Evolutionary conservation across 192 early-diverging fungal genomes (phyloP).

Genomic region (Backusella sp.): DNA sequence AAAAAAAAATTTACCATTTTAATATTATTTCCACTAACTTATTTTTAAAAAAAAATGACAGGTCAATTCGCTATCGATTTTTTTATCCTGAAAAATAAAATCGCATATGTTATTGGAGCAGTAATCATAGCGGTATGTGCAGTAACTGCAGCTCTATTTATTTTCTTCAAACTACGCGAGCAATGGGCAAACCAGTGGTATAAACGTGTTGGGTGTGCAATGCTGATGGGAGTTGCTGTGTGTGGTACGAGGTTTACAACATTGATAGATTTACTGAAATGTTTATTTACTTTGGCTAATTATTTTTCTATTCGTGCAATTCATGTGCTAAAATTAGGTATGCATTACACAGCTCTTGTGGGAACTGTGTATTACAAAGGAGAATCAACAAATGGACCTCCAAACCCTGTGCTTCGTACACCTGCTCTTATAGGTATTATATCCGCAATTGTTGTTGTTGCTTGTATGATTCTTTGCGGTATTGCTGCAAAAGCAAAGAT

Average conservation of each 20-base stretch:
- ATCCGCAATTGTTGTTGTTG: conserved; percentile 24
- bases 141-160: conserved; percentile 37
- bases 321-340: conserved; percentile 19
- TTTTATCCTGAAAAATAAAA: conserved; percentile 22
- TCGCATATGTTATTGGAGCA: conserved; percentile 27
- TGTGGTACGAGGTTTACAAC: conserved; percentile 30
- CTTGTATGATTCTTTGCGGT: conserved; percentile 17
- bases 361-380: conserved; percentile 35
- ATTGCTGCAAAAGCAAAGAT: neutral
- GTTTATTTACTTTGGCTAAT: neutral
- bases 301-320: neutral
- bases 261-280: neutral
- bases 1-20: neutral
- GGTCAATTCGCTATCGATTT: conserved; percentile 39
- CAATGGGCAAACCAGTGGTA: conserved; percentile 45
- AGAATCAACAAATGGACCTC: neutral
- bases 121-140: conserved; percentile 36
- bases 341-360: conserved; percentile 39
- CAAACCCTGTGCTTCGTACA: conserved; percentile 5
- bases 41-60: conserved; percentile 3
- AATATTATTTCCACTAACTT: neutral
- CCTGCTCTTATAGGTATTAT: conserved; percentile 23
- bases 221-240: conserved; percentile 43
- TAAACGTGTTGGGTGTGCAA: conserved; percentile 45
- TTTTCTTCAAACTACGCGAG: conserved; percentile 50